Conservation (phyloP, 176 grass and related monocot genomes). For the Bonia amplexicaulis region DNA sequence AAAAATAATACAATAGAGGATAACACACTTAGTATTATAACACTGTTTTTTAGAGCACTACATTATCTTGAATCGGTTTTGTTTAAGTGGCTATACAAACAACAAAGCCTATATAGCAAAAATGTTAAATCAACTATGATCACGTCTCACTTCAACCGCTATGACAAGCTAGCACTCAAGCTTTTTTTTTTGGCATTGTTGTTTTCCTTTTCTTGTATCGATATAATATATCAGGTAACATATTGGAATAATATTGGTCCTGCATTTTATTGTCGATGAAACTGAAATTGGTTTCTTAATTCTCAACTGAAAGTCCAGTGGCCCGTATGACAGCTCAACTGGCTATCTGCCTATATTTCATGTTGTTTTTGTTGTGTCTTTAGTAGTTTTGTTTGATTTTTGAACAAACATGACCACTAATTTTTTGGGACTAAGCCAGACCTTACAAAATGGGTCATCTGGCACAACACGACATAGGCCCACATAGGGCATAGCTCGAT, state of each 20-base stretch:
- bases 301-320: neutral
- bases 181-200: too few relatives aligned
- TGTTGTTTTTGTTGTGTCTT: neutral
- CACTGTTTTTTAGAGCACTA: neutral
- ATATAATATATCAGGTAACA: neutral
- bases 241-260: neutral
- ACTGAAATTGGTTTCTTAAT: neutral
- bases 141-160: neutral
- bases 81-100: neutral
- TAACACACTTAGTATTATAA: neutral
- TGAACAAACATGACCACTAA: neutral
- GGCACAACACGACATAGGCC: too few relatives aligned
- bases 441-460: too few relatives aligned
- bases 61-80: neutral
- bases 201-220: neutral
- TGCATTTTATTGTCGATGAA: neutral
- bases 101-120: neutral
- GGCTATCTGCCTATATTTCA: neutral
- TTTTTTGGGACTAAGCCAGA: too few relatives aligned
- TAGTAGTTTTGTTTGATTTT: neutral
- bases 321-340: too few relatives aligned
- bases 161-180: neutral
- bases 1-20: neutral
- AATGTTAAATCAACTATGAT: neutral
- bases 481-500: too few relatives aligned